A percentile compares a stretch with the other conserved stretches of the same genome.
These are phyloP conservation scores for Artemisia argyi DNA, from an alignment of 129 eudicot species.

Conservation along the genomic window DNA sequence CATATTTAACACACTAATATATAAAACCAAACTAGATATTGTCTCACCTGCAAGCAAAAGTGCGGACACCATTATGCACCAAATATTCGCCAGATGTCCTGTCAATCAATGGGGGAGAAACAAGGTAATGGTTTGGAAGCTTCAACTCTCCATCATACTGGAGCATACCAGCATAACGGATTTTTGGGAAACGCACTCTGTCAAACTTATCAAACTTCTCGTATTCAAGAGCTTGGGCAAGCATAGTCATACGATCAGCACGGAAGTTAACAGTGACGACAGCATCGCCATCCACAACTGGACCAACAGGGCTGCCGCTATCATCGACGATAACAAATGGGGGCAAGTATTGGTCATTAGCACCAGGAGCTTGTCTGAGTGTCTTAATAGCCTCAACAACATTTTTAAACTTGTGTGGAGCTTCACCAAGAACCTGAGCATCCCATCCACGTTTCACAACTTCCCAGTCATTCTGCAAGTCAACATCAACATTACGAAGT, in stretches of 20 bases:
- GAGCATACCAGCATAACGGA: conserved; percentile 96
- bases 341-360: conserved; percentile 78
- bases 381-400: conserved; percentile 81
- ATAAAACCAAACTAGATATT: neutral
- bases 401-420: conserved; percentile 82
- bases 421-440: conserved; percentile 98
- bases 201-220: conserved; percentile 84
- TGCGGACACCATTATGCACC: conserved; percentile 70
- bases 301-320: conserved; percentile 80
- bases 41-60: conserved; percentile 94
- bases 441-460: conserved; percentile 98
- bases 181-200: conserved; percentile 77
- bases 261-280: conserved; percentile 87
- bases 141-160: conserved; percentile 95
- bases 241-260: conserved; percentile 96
- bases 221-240: conserved; percentile 93
- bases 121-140: conserved; percentile 90
- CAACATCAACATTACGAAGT: neutral
- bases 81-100: conserved; percentile 95
- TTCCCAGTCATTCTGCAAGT: conserved; percentile 82
- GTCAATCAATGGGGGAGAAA: conserved; percentile 91
- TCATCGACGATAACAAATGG: conserved; percentile 90
- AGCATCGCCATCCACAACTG: conserved; percentile 90
- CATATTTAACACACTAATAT: too few relatives aligned
- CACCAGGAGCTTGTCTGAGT: conserved; percentile 57